Percentiles rank a stretch among this genome's conserved stretches.
Conservation (phyloP, 257 asterid genomes). For the Voacanga thouarsii region DNA sequence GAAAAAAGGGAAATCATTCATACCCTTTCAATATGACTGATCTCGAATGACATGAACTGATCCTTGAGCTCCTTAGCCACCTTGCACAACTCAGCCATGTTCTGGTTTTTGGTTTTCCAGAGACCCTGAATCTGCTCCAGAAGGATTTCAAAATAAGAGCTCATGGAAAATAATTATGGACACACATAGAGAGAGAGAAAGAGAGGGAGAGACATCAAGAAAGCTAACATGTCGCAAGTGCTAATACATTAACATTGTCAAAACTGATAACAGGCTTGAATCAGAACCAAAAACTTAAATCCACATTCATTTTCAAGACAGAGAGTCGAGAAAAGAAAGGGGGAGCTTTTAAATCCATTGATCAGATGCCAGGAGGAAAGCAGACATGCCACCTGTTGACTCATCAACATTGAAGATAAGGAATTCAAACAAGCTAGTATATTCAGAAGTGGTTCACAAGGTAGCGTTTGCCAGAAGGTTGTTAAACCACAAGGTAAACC, state of each 20-base stretch:
- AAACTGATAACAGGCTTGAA: not conserved
- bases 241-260: not conserved
- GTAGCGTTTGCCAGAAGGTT: not conserved
- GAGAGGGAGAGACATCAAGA: not conserved
- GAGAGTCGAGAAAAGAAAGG: not conserved
- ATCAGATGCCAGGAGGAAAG: not conserved
- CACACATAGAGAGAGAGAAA: not conserved
- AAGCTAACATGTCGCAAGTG: not conserved
- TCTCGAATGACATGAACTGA: constrained; percentile 71
- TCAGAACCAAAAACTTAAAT: not conserved
- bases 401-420: not conserved
- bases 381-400: not conserved
- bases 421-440: not conserved
- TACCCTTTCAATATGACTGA: constrained; percentile 79
- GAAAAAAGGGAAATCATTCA: constrained; percentile 16
- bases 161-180: not conserved
- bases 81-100: constrained; percentile 93
- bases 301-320: not conserved
- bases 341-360: not conserved
- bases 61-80: constrained; percentile 86
- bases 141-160: not conserved
- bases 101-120: constrained; percentile 87
- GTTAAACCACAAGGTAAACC: not conserved
- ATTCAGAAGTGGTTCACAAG: not conserved
- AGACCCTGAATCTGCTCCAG: constrained; percentile 74